Base-by-base conservation (phyloP, 208 protist species). In the Leishmania lainsoni region DNA sequence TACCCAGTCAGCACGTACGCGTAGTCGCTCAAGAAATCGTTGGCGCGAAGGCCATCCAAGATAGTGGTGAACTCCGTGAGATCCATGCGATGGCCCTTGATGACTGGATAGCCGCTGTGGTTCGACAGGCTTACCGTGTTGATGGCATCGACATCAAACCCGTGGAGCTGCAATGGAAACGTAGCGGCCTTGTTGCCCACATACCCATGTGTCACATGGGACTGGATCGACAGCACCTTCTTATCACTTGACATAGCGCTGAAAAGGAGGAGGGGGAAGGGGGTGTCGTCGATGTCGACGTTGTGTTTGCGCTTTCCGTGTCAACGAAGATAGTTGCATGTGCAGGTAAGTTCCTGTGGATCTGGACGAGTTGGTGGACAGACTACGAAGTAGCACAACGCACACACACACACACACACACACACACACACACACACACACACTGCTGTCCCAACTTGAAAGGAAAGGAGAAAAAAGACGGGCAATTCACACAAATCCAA, bases 61-160 rank as follows among this genome's bases (percentile, higher is more conserved):
- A 99, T 82, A 22, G 65, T 85, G 9, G 81, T 63, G 58, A 98
- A 92, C 83, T 98, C 95, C 35, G 87, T 85, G 48, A 97, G 79
- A 70, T 87, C 83, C 84, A 98, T 93, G 73, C 91, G 92, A 82
- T 98, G 91, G 16, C 98, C 98, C 35, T 86, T 90, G 80, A 97
- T 98, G 51, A 94, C 80, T 26, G 94, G 83, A 78, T 99, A 99
- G 17, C 96, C 97, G 65, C 97, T 98, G 91, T 99, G 97, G 80
- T 99, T 99, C 16, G 94, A 98, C 29, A 99, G 90, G 84, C 98
- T 98, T 2, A 99, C 96, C 9, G 97, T 98, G 88, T 99, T 99
- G 45, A 99, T 90, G 54, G 88, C 89, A 81, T 99, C 98, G 45
- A 99, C 95, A 49, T 99, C 98, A 75, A 99, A 93, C 39, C 98